Conservation (phyloP, 1,284 basidiomycete species). For the Sanguinoderma infundibulare region DNA sequence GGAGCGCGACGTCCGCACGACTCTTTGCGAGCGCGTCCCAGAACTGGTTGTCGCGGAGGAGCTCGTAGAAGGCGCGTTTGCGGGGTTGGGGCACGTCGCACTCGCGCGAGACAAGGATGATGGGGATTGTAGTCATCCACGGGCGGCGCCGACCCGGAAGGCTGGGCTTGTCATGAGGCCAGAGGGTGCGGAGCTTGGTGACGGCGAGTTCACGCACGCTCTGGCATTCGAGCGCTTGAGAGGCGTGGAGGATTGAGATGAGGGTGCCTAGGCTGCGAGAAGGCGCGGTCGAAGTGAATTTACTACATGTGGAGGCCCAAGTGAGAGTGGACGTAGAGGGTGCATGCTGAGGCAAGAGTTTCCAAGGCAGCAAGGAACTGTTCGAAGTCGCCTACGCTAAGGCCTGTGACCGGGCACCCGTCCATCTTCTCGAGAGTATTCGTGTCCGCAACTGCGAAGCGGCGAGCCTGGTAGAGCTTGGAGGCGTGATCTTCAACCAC, state of each 20-base stretch:
- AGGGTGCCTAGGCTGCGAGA: background rate
- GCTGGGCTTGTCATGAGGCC: constrained; percentile 28
- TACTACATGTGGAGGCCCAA: background rate
- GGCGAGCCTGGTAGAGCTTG: constrained; percentile 1
- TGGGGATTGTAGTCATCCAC: constrained; percentile 28
- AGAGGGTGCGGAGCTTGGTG: constrained; percentile 30
- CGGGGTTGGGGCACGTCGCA: constrained; percentile 36
- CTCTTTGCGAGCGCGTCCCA: constrained; percentile 21
- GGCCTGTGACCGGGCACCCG: background rate
- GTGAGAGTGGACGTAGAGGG: background rate
- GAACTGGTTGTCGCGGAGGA: constrained; percentile 32
- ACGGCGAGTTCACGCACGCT: constrained; percentile 28
- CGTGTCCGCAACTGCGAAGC: background rate
- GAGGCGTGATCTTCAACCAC: background rate
- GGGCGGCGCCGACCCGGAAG: constrained; percentile 2
- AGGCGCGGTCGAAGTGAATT: background rate
- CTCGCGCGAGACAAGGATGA: constrained; percentile 27
- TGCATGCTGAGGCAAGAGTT: constrained; percentile 1
- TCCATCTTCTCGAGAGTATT: too few relatives aligned
- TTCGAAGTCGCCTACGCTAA: background rate
- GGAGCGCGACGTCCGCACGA: background rate
- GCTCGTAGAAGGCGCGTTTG: constrained; percentile 43
- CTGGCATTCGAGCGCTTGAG: constrained; percentile 30
- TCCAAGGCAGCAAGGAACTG: background rate
- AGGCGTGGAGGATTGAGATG: constrained; percentile 30